Percentiles rank a stretch among this genome's conserved stretches.
Evolutionary conservation across 805 yeast genomes (phyloP).

Genomic region (Lachancea sp.): DNA sequence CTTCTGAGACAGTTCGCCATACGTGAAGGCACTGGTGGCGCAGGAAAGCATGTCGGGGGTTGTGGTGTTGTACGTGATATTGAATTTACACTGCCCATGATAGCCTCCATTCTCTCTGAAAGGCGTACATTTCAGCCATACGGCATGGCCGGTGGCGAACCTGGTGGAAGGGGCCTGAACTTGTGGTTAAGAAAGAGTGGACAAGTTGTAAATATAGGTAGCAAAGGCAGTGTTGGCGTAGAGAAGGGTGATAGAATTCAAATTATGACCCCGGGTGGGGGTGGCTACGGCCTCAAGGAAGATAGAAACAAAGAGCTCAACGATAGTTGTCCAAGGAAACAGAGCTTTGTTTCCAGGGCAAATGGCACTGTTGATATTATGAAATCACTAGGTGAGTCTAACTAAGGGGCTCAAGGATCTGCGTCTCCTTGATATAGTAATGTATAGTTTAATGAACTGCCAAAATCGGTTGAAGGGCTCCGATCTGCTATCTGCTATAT

Average conservation of each 20-base stretch:
- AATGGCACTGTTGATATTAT: background rate
- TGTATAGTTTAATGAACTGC: background rate
- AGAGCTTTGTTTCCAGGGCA: background rate
- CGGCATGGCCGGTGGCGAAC: constrained; percentile 77
- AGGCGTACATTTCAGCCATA: constrained; percentile 80
- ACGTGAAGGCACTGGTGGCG: constrained; percentile 73
- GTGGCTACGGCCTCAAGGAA: constrained; percentile 53
- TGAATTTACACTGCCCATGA: constrained; percentile 65
- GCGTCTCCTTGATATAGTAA: background rate
- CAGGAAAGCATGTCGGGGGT: constrained; percentile 69
- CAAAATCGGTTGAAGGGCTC: background rate
- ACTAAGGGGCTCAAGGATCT: background rate
- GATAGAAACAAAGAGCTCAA: background rate
- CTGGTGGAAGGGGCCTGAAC: constrained; percentile 69
- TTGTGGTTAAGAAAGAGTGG: constrained; percentile 40
- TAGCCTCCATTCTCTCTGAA: constrained; percentile 78
- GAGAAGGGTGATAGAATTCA: constrained; percentile 59
- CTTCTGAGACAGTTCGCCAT: constrained; percentile 64
- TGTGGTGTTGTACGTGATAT: constrained; percentile 82
- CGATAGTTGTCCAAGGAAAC: background rate
- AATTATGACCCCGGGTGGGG: constrained; percentile 80
- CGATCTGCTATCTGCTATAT: background rate
- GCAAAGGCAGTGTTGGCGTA: constrained; percentile 57
- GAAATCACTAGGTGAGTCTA: background rate
- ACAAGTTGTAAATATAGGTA: constrained; percentile 50